These are phyloP conservation scores for Microdochium trichocladiopsis DNA, from an alignment of 2,329 filamentous ascomycete genomes.

Conservation along the genomic window DNA sequence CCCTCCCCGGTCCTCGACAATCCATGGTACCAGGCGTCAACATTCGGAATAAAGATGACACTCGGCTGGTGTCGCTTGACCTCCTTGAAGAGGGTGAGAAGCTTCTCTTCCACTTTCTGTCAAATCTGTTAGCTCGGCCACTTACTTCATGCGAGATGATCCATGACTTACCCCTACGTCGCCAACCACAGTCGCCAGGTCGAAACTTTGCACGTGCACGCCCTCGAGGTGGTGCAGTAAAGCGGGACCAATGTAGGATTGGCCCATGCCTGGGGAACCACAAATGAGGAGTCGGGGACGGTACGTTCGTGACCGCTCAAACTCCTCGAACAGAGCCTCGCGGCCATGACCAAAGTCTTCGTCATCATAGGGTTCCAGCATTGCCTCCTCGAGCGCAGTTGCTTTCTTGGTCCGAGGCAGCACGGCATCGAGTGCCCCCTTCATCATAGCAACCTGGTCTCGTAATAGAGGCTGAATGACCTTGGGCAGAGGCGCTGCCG, in stretches of 20 bases:
- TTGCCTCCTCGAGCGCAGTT: constrained; percentile 87
- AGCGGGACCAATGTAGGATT: constrained; percentile 79
- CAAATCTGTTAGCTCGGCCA: constrained; percentile 15
- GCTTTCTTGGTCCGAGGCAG: constrained; percentile 80
- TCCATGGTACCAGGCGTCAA: constrained; percentile 82
- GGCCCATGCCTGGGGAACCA: constrained; percentile 85
- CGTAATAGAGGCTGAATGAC: constrained; percentile 75
- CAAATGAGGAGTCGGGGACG: constrained; percentile 79
- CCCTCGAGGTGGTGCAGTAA: constrained; percentile 88
- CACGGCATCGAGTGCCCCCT: constrained; percentile 62
- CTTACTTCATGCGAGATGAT: not conserved
- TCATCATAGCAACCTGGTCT: constrained; percentile 63
- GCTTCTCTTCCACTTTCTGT: constrained; percentile 72
- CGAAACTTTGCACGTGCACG: constrained; percentile 90
- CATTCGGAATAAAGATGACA: constrained; percentile 87
- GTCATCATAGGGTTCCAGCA: constrained; percentile 81
- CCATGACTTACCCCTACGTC: constrained; percentile 63
- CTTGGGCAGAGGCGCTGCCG: constrained; percentile 72
- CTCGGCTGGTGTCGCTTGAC: constrained; percentile 92
- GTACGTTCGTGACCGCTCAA: constrained; percentile 83
- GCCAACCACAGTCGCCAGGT: constrained; percentile 77
- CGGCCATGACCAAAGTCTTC: constrained; percentile 77
- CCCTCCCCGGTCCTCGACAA: constrained; percentile 38
- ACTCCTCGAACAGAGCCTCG: constrained; percentile 68
- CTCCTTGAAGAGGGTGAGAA: constrained; percentile 87